These are phyloP conservation scores for Aureobasidium melanogenum DNA, from an alignment of 2,329 filamentous ascomycete genomes.

Conservation along the genomic window DNA sequence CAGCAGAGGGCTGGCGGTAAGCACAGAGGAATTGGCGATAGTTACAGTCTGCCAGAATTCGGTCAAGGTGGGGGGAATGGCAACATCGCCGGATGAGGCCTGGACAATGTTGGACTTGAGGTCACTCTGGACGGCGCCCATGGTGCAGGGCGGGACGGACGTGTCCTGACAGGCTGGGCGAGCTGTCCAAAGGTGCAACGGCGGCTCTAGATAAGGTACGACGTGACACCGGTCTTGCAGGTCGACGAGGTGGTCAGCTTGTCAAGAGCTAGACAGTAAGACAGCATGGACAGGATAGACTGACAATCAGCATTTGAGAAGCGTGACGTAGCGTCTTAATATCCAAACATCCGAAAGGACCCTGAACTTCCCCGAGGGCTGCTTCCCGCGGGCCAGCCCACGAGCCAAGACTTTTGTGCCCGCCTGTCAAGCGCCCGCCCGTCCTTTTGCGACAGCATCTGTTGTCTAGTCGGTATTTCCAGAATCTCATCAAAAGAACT, in stretches of 20 bases:
- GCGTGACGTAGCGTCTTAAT: background rate
- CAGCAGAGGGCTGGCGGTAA: background rate
- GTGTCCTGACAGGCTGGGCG: background rate
- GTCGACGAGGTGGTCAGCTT: background rate
- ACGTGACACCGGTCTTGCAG: background rate
- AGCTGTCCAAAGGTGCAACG: background rate
- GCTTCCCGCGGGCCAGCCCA: background rate
- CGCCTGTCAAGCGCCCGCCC: background rate
- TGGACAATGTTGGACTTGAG: slow-evolving; percentile 17
- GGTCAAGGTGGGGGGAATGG: slow-evolving; percentile 12
- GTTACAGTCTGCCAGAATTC: slow-evolving; percentile 16
- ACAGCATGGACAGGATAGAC: background rate
- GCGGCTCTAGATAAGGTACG: background rate
- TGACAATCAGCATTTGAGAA: background rate
- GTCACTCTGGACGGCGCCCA: slow-evolving; percentile 17
- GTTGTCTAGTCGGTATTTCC: background rate
- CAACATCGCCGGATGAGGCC: slow-evolving; percentile 13
- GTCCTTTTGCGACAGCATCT: background rate
- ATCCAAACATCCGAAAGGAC: background rate
- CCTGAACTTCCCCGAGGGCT: background rate
- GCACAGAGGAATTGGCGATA: background rate
- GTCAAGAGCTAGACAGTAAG: background rate
- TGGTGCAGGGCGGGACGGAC: background rate
- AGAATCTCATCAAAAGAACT: background rate
- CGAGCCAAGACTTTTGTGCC: background rate